Percentiles rank a stretch among this genome's conserved stretches.
phyloP scores from a whole-genome alignment of 208 protist species.

The Acanthamoeba castellanii region DNA sequence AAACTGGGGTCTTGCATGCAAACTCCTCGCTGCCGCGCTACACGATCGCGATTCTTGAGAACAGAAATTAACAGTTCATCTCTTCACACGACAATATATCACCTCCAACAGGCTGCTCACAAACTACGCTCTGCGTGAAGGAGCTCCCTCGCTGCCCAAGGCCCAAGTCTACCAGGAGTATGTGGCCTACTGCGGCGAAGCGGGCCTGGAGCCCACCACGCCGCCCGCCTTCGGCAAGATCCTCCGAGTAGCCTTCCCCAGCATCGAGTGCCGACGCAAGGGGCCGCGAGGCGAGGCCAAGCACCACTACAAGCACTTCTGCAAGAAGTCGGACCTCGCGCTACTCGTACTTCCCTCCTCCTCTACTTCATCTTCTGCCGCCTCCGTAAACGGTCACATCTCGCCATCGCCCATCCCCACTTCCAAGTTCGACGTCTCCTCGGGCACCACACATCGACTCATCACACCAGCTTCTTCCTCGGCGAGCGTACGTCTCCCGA shows the following conservation, averaged over 20 bases:
- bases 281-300: conserved; percentile 61
- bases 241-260: conserved; percentile 44
- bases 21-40: no score
- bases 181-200: conserved; percentile 15
- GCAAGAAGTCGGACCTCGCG: conserved; percentile 49
- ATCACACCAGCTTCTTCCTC: not conserved
- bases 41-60: no score
- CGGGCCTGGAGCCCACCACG: conserved; percentile 57
- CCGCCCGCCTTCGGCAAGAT: conserved; percentile 70
- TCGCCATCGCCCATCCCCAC: not conserved
- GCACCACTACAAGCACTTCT: conserved; percentile 67
- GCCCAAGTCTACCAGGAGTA: conserved; percentile 68
- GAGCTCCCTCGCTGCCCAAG: conserved; percentile 42
- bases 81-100: no score
- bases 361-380: not conserved
- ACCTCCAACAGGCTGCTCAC: conserved; percentile 35
- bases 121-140: conserved; percentile 23
- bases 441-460: not conserved
- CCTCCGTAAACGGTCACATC: no score
- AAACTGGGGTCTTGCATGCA: no score
- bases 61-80: no score
- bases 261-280: conserved; percentile 49
- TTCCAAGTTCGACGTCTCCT: conserved; percentile 14
- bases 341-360: not conserved
- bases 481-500: not conserved